Evolutionary conservation across 2,329 filamentous ascomycete species (phyloP).

Genomic region (Talaromyces rugulosus): DNA sequence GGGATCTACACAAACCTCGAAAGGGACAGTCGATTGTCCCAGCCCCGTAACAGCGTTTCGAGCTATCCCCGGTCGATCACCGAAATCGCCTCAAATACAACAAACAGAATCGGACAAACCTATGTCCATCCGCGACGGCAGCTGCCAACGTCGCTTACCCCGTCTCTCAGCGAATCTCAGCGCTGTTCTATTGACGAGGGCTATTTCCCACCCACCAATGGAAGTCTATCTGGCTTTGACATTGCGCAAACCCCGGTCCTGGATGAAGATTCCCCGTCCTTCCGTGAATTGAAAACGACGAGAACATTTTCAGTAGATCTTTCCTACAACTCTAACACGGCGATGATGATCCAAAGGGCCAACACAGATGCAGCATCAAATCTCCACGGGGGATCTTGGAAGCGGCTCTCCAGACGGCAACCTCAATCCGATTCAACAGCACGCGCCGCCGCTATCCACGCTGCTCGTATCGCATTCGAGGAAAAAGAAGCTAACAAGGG

Average conservation of each 20-base stretch:
- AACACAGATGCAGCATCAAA: conserved; percentile 5
- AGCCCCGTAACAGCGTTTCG: conserved; percentile 38
- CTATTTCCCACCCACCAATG: conserved; percentile 7
- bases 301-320: background rate
- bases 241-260: conserved; percentile 24
- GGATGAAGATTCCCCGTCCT: conserved; percentile 35
- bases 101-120: conserved; percentile 46
- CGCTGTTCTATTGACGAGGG: conserved; percentile 39
- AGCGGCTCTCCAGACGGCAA: conserved; percentile 29
- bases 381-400: conserved; percentile 4
- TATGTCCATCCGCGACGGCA: conserved; percentile 56
- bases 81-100: conserved; percentile 49
- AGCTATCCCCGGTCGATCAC: conserved; percentile 49
- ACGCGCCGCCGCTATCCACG: conserved; percentile 53
- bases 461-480: conserved; percentile 54
- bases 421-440: conserved; percentile 50
- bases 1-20: conserved; percentile 45
- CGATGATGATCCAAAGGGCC: conserved; percentile 1
- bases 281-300: background rate
- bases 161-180: conserved; percentile 48
- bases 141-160: conserved; percentile 51
- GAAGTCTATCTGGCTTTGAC: conserved; percentile 3
- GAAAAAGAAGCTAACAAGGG: conserved; percentile 57
- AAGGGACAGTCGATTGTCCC: conserved; percentile 27
- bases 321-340: background rate